A percentile compares a stretch with the other conserved stretches of the same genome.
Evolutionary conservation across 1,284 basidiomycete genomes (phyloP).

Genomic region (Tilletia caries): DNA sequence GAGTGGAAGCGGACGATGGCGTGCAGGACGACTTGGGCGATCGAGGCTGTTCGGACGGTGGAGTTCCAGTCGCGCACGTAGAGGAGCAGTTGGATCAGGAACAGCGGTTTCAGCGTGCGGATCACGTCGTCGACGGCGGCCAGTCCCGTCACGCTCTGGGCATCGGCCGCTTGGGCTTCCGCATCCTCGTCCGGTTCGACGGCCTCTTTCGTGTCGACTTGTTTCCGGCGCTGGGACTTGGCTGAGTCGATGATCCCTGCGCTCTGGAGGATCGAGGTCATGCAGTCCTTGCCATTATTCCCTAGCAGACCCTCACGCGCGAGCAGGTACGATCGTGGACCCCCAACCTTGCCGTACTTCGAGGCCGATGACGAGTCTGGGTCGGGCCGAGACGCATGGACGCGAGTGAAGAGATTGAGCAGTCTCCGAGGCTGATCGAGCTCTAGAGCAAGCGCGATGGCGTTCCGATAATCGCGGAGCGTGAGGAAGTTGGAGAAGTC

Average conservation of each 20-base stretch:
- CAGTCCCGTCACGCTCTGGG: conserved; percentile 41
- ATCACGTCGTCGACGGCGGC: conserved; percentile 62
- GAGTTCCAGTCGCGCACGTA: conserved; percentile 93
- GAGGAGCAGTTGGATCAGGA: conserved; percentile 75
- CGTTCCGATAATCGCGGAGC: conserved; percentile 82
- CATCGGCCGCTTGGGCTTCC: neutral
- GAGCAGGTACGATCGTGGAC: neutral
- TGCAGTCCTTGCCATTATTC: neutral
- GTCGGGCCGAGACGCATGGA: conserved; percentile 24
- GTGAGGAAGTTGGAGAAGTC: conserved; percentile 86
- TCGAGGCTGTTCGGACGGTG: conserved; percentile 73
- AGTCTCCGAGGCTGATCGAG: conserved; percentile 91
- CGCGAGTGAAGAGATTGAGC: conserved; percentile 67
- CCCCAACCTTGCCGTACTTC: neutral
- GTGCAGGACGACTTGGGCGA: conserved; percentile 82
- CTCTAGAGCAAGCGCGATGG: conserved; percentile 81
- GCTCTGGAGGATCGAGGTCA: conserved; percentile 85
- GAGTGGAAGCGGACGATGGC: conserved; percentile 73
- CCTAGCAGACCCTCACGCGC: conserved; percentile 2
- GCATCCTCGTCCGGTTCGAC: conserved; percentile 1
- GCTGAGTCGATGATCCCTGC: conserved; percentile 73
- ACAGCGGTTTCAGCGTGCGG: conserved; percentile 66
- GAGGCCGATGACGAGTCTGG: neutral
- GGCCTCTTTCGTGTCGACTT: neutral
- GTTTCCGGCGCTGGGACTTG: conserved; percentile 23